Evolutionary conservation across 2,329 filamentous ascomycete species (phyloP).

Genomic region (Exophiala viscosa): DNA sequence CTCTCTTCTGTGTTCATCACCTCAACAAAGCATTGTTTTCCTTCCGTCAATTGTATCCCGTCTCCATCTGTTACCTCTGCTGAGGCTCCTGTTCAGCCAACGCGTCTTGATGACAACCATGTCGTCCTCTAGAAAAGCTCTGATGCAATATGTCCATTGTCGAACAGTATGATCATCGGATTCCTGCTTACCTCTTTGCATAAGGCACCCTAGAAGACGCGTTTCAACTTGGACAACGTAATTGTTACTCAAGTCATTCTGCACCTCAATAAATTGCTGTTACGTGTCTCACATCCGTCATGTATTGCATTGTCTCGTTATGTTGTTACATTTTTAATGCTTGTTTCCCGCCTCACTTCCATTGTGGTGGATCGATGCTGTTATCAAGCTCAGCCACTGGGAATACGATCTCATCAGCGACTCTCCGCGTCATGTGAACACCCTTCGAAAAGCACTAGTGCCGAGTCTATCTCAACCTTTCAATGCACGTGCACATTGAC

Average conservation of each 20-base stretch:
- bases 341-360: background rate
- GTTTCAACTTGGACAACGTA: too few relatives aligned
- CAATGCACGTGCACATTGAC: background rate
- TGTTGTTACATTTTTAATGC: background rate
- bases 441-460: slow-evolving; percentile 5
- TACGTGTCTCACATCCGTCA: background rate
- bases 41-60: background rate
- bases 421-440: slow-evolving; percentile 14
- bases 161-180: too few relatives aligned
- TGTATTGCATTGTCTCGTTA: background rate
- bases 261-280: background rate
- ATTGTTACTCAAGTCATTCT: too few relatives aligned
- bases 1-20: slow-evolving; percentile 14
- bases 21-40: background rate
- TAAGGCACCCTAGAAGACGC: too few relatives aligned
- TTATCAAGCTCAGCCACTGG: slow-evolving; percentile 15
- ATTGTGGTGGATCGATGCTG: slow-evolving; percentile 1
- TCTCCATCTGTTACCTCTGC: too few relatives aligned
- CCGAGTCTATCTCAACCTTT: slow-evolving; percentile 17
- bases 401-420: slow-evolving; percentile 8
- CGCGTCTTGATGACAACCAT: background rate
- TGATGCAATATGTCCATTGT: too few relatives aligned
- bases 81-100: too few relatives aligned
- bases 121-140: background rate
- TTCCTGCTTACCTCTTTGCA: too few relatives aligned